phyloP scores from a whole-genome alignment of 345 rosid species.

The Turnera subulata region DNA sequence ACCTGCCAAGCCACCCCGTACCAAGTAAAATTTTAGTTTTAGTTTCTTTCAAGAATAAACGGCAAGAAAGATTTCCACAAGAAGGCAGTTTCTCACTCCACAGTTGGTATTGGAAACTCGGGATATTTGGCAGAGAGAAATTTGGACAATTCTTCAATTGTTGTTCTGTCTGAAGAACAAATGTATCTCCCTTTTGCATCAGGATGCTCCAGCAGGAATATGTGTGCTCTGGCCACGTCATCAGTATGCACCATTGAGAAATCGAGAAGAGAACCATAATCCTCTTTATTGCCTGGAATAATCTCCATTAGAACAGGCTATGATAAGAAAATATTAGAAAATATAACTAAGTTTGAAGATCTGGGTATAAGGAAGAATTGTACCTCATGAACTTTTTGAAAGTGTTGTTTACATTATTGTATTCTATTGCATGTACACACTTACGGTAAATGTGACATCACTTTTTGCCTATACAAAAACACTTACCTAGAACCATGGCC shows the following conservation, averaged over 20 bases:
- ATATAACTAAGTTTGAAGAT: not conserved
- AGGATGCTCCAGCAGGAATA: constrained; percentile 33
- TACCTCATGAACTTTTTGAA: no score
- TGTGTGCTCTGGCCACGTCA: constrained; percentile 39
- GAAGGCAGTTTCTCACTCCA: no score
- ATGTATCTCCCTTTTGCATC: constrained; percentile 38
- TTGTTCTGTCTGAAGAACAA: constrained; percentile 24
- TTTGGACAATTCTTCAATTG: constrained; percentile 19
- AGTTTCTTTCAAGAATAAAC: not conserved
- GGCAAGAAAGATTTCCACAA: not conserved
- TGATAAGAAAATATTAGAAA: not conserved
- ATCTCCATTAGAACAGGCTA: not conserved
- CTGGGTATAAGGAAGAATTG: no score
- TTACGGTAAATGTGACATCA: no score
- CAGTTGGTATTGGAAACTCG: constrained; percentile 16
- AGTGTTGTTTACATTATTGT: no score
- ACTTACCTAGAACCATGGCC: constrained; percentile 27
- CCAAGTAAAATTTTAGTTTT: not conserved
- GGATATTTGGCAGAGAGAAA: constrained; percentile 33
- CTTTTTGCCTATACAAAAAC: no score
- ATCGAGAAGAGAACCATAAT: not conserved
- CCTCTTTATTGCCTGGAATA: constrained; percentile 6
- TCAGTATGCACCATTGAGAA: constrained; percentile 31
- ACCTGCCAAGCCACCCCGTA: not conserved
- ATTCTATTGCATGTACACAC: no score